Evolutionary conservation across 1,284 basidiomycete genomes (phyloP).

Genomic region (Ustilago cynodontis): DNA sequence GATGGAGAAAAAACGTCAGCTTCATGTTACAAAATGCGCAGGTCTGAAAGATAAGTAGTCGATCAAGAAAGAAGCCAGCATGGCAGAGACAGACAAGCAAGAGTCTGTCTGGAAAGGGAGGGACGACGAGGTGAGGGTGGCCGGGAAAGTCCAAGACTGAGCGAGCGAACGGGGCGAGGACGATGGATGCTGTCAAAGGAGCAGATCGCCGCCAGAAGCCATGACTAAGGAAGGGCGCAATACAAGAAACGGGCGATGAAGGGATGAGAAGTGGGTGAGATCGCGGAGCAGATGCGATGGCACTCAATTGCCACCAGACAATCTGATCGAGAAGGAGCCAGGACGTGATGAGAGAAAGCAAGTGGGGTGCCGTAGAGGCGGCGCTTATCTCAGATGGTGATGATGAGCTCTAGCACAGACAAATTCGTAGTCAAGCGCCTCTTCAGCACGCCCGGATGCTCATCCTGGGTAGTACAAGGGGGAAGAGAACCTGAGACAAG

Average conservation of each 20-base stretch:
- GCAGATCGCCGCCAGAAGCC: not conserved
- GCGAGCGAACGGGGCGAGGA: not conserved
- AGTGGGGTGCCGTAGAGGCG: not conserved
- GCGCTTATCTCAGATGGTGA: not conserved
- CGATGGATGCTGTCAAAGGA: not conserved
- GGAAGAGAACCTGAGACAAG: not conserved
- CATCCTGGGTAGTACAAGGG: too few relatives aligned
- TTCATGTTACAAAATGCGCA: not conserved
- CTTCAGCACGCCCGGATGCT: not conserved
- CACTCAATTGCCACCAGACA: not conserved
- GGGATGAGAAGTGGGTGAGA: not conserved
- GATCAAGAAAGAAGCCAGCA: not conserved
- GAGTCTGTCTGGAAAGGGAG: not conserved
- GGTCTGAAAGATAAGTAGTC: constrained; percentile 3
- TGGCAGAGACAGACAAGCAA: not conserved
- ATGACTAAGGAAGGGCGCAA: not conserved
- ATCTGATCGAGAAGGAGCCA: not conserved
- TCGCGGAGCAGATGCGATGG: not conserved
- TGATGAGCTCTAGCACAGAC: too few relatives aligned
- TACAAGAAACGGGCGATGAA: not conserved
- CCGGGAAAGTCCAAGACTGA: not conserved
- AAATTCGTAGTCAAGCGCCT: not conserved
- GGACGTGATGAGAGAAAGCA: not conserved
- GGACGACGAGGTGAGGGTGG: not conserved
- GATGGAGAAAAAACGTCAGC: constrained; percentile 17